Evolutionary conservation across 2,329 filamentous ascomycete genomes (phyloP), one percentile per base, ranked within the genome.

Genomic region (Colletotrichum noveboracense): DNA sequence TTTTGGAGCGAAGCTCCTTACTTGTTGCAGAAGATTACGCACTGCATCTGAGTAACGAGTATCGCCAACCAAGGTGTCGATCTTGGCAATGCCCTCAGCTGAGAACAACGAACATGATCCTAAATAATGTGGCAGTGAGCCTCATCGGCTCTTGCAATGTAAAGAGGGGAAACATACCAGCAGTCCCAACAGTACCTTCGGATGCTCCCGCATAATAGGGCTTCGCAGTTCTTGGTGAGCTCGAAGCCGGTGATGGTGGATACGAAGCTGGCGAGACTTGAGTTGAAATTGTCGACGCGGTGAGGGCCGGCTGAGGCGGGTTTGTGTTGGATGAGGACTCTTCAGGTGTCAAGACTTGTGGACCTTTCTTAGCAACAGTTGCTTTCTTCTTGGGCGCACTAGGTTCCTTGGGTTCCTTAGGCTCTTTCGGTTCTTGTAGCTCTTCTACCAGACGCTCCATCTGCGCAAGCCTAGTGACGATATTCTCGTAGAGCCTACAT

Each of bases 91-190:
- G 5, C 68, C 68, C 21, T 70, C 68, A 14, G 34, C 26, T 8
- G 68, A 70, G 18, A 81, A 81, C 24, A 79, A 76, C 10, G 79
- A 79, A 12, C 77, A 79, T 28, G 73, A 76, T 3, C 65, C 79
- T 52, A 12, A 48, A 26, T 1, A 16, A 26, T 2, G 13, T 3
- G 48, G 18, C 21, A 21, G 24, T 58, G 26, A 30, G 55, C 21
- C 26, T 16, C 55, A 13, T 21, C 0, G n/a, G 2, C n/a, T 52
- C 43, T 52, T 13, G 4, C 6, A 14, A 7, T 26, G 1, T 30
- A 1, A 5, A 28, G 1, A 12, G 34, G 2, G 2, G 66, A 74
- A 12, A 52, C 79, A 12, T 66, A 71, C 69, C 69, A 2, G 61
- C 38, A 12, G 48, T 58, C 9, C 69, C 61, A 9, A 71, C 56